phyloP scores from a whole-genome alignment of 2,329 filamentous ascomycete genomes.

The Exserohilum turcica region DNA sequence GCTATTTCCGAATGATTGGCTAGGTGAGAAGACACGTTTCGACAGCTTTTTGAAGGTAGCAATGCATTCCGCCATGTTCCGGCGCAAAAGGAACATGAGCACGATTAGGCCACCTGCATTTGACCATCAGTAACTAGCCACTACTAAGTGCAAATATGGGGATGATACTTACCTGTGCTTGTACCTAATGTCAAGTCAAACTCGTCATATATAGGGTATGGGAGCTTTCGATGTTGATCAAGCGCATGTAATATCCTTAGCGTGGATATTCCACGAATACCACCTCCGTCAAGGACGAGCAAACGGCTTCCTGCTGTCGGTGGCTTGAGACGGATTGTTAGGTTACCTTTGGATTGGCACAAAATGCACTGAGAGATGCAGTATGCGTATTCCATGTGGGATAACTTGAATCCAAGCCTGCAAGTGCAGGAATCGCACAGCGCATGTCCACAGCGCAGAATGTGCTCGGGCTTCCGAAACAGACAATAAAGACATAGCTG shows the following conservation, averaged over 20 bases:
- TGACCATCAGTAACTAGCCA: not conserved
- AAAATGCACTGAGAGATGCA: conserved; percentile 14
- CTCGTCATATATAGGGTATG: conserved; percentile 23
- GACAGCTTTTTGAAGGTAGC: conserved; percentile 16
- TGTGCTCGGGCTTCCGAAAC: conserved; percentile 14
- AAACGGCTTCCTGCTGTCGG: conserved; percentile 15
- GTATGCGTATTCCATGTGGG: conserved; percentile 19
- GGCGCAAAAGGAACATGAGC: conserved; percentile 21
- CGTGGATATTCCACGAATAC: conserved; percentile 17
- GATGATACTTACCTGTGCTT: conserved; percentile 15
- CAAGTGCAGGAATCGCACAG: conserved; percentile 15
- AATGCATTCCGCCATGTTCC: conserved; percentile 12
- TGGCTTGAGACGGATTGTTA: conserved; percentile 17
- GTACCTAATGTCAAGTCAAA: conserved; percentile 20
- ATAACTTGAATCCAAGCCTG: conserved; percentile 8
- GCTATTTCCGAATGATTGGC: not conserved
- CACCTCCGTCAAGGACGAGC: conserved; percentile 20
- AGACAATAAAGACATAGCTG: conserved; percentile 16
- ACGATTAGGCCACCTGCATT: conserved; percentile 19
- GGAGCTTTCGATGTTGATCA: conserved; percentile 12
- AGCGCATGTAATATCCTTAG: conserved; percentile 17
- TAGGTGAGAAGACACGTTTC: conserved; percentile 9
- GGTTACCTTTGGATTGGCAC: conserved; percentile 7
- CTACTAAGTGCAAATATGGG: not conserved
- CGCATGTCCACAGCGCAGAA: conserved; percentile 12